Base-by-base conservation (phyloP, 257 asterid genomes). In the Solanum paucissectum region DNA sequence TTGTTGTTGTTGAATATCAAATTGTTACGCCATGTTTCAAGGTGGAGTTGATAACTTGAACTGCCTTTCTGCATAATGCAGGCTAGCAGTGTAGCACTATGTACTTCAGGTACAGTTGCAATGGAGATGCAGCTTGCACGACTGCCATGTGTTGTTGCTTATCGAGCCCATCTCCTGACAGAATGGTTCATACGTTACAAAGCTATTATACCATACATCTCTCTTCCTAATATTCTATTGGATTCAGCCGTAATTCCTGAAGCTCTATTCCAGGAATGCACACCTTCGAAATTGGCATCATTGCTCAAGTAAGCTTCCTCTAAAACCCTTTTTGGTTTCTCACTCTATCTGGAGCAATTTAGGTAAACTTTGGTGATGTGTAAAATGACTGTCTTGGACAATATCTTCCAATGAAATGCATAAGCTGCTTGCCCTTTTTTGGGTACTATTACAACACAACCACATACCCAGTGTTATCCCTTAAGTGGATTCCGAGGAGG, bases 81-180 rank as follows among this genome's bases (percentile, higher is more conserved):
- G 99, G 98, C 98, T 77, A 95, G 99, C 93, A 88, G 87, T 73
- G 92, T 94, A 44, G 98, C 98, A 62, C 84, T 96, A 84, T 95
- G 99, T 90, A 93, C 99, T 88, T 97, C 99, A 42, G 99, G 99
- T 88, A 97, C 99, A 20, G 98, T 94, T 25, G 98, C 96, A 2
- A 92, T 95, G 91, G 99, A 97, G 87, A 86, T 95, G 92, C 99
- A 93, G 94, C 98, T 97, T 86, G 98, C 99, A 13, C 93, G 98
- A 77, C 91, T 97, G 89, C 99, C 99, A 84, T 95, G 98, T 89
- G 95, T 95, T 69, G 95, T 97, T 87, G 98, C 98, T 29, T 96
- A 95, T 89, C 93, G 98, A 90, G 99, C 99, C 74, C 98, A 97
- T 92, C 83, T 93, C 89, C 90, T 94, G 69, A 97, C 98, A 3